These are phyloP conservation scores for Myxozyma melibiosi DNA, from an alignment of 805 yeast genomes.

Conservation along the genomic window DNA sequence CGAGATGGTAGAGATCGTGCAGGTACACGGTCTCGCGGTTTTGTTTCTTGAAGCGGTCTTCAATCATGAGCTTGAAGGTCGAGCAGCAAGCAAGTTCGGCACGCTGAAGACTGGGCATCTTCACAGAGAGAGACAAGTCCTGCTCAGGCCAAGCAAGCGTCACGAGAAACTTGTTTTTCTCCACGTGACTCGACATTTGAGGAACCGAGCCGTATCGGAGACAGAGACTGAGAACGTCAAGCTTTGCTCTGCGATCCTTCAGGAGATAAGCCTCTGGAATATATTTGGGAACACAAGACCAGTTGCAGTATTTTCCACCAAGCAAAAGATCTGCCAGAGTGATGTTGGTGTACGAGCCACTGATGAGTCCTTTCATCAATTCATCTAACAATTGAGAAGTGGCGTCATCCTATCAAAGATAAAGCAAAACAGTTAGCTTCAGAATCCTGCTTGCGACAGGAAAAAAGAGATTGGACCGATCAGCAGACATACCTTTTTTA, in stretches of 20 bases:
- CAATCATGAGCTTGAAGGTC: constrained; percentile 13
- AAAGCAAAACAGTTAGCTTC: no score
- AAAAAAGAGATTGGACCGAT: no score
- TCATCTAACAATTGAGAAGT: no score
- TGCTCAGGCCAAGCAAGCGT: constrained; percentile 21
- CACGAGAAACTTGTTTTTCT: neutral
- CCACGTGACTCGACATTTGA: neutral
- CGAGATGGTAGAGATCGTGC: constrained; percentile 20
- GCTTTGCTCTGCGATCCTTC: constrained; percentile 12
- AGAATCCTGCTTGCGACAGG: no score
- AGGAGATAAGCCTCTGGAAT: neutral
- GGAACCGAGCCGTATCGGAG: constrained; percentile 26
- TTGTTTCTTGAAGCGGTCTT: neutral
- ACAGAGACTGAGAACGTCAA: constrained; percentile 22
- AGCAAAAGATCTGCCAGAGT: constrained; percentile 16
- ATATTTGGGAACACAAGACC: neutral
- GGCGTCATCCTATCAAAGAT: no score
- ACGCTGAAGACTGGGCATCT: neutral
- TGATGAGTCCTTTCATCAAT: neutral
- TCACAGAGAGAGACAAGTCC: constrained; percentile 2
- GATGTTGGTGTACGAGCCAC: neutral
- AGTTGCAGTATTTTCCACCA: constrained; percentile 6
- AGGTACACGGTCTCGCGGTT: neutral
- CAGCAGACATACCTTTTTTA: no score
- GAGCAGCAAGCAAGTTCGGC: constrained; percentile 24